Conservation (phyloP, 345 rosid species). For the Populus simonii region DNA sequence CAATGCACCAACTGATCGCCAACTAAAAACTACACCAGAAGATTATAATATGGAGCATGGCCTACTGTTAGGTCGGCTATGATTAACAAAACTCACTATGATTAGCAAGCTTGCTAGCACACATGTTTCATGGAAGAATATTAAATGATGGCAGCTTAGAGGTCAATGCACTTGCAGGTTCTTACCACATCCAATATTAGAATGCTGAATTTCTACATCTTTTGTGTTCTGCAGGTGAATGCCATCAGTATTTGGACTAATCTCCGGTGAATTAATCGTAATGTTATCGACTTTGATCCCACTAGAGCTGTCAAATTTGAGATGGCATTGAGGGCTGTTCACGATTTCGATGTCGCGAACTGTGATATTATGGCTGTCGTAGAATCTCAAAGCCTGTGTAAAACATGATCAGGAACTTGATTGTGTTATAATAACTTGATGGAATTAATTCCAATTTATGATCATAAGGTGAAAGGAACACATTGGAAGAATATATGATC, state of each 20-base stretch:
- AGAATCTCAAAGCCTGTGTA: slow-evolving; percentile 71
- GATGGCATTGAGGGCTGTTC: slow-evolving; percentile 83
- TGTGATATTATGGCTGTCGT: slow-evolving; percentile 61
- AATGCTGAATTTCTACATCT: slow-evolving; percentile 72
- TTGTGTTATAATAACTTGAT: not conserved
- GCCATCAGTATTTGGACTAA: slow-evolving; percentile 84
- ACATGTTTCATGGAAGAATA: not conserved
- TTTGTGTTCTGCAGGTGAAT: slow-evolving; percentile 83
- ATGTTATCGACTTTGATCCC: slow-evolving; percentile 60
- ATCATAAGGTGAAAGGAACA: too few species aligned
- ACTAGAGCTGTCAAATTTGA: slow-evolving; percentile 70
- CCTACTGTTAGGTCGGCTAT: not conserved
- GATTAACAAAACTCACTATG: not conserved
- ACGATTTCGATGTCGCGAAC: slow-evolving; percentile 62
- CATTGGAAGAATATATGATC: slow-evolving; percentile 6
- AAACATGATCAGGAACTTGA: not conserved
- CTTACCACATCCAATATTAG: slow-evolving; percentile 69
- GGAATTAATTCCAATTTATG: not conserved
- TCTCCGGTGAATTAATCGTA: slow-evolving; percentile 62
- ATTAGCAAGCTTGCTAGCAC: not conserved
- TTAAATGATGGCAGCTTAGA: not conserved
- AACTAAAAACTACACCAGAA: not conserved
- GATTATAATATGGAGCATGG: not conserved
- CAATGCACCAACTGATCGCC: slow-evolving; percentile 37
- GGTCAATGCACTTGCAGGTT: not conserved